Percentiles rank a stretch among this genome's conserved stretches.
These are phyloP conservation scores for Hymenoscyphus fraxineus DNA, from an alignment of 2,329 filamentous ascomycete genomes.

Conservation along the genomic window DNA sequence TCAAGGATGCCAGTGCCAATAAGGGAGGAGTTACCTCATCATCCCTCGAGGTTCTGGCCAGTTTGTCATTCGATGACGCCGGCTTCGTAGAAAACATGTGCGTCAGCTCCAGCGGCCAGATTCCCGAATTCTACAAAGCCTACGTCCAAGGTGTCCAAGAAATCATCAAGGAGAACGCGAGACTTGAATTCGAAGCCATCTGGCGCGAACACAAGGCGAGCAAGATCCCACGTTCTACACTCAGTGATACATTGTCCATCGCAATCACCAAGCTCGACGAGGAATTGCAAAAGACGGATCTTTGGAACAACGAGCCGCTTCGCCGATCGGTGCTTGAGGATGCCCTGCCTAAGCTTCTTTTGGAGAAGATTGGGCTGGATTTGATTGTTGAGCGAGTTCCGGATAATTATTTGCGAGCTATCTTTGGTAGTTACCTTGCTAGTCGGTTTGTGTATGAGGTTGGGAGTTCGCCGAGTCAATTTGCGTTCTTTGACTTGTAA, in stretches of 20 bases:
- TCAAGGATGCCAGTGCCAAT: slow-evolving; percentile 98
- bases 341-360: slow-evolving; percentile 77
- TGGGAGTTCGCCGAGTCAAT: slow-evolving; percentile 87
- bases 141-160: slow-evolving; percentile 91
- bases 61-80: slow-evolving; percentile 86
- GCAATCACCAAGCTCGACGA: slow-evolving; percentile 97
- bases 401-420: slow-evolving; percentile 85
- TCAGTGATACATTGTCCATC: slow-evolving; percentile 84
- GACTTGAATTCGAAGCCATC: slow-evolving; percentile 95
- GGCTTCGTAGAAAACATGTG: slow-evolving; percentile 95
- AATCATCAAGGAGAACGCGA: slow-evolving; percentile 86
- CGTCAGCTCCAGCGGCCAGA: slow-evolving; percentile 68
- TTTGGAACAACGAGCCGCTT: slow-evolving; percentile 82
- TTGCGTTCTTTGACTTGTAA: slow-evolving; percentile 98
- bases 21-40: slow-evolving; percentile 98
- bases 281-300: slow-evolving; percentile 86
- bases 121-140: slow-evolving; percentile 84
- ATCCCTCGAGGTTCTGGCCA: slow-evolving; percentile 91
- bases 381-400: slow-evolving; percentile 84
- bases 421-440: slow-evolving; percentile 93
- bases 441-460: slow-evolving; percentile 96
- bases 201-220: slow-evolving; percentile 91
- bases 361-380: slow-evolving; percentile 87
- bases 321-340: slow-evolving; percentile 75
- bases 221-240: slow-evolving; percentile 72